These are phyloP conservation scores for Venturia effusa DNA, from an alignment of 2,329 filamentous ascomycete genomes.

Conservation along the genomic window DNA sequence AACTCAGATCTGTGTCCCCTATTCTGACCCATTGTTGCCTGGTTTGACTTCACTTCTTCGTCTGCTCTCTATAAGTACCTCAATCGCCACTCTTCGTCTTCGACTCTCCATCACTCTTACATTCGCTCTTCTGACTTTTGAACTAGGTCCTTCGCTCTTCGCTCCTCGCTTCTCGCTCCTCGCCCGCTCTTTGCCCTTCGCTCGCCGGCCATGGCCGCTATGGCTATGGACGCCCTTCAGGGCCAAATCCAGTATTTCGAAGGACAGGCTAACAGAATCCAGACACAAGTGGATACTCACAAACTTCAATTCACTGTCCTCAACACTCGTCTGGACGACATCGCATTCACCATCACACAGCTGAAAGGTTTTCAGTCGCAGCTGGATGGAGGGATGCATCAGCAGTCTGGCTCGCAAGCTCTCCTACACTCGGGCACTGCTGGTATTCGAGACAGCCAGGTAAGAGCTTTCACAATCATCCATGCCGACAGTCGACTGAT, in stretches of 20 bases:
- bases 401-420: not conserved
- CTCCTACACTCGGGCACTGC: not conserved
- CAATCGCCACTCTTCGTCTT: not conserved
- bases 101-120: not conserved
- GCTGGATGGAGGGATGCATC: not conserved
- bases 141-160: not conserved
- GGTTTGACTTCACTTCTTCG: not conserved
- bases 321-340: not conserved
- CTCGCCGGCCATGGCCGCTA: not conserved
- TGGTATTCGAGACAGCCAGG: not conserved
- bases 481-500: not conserved
- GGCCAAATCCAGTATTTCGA: not conserved
- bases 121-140: not conserved
- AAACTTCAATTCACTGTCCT: not conserved
- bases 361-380: not conserved
- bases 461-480: not conserved
- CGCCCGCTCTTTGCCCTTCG: not conserved
- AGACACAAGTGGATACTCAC: not conserved
- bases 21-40: not conserved
- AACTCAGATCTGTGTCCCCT: not conserved
- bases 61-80: not conserved
- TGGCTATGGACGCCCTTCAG: not conserved
- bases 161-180: not conserved
- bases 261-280: not conserved
- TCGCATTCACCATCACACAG: not conserved